Evolutionary conservation across 495 filamentous ascomycete species (phyloP), one percentile per base, ranked within the genome.

Genomic region (Astrocystis sublimbata): DNA sequence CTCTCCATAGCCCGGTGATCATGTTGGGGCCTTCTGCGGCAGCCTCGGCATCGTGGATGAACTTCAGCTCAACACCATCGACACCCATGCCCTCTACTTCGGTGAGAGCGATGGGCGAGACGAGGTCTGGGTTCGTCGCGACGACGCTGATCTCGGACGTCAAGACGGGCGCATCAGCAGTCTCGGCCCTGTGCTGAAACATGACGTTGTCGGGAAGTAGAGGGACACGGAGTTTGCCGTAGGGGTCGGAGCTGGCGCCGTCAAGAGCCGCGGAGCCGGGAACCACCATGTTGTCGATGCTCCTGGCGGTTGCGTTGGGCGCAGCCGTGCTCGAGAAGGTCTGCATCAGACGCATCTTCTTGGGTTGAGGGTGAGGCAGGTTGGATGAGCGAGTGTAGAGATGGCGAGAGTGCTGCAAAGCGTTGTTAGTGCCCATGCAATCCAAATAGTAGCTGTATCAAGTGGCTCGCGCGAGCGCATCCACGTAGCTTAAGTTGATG

Each of bases 1-100:
- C 79, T 65, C 70, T 77, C 70, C 79, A 81, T 35, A 81, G 40
- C 68, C 76, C 75, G 56, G 67, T 68, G 10, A 80, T 61, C 78
- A 81, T 79, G 17, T 73, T 73, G 30, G 56, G 69, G 26, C 68
- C 67, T 60, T 71, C 64, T 42, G 69, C 71, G 13, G 63, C 33
- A 5, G 59, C 10, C 58, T 60, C 50, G 15, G 68, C 51, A 2
- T 74, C 72, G 46, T 78, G 74, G 52, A 69, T 76, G 51, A 81
- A 81, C 65, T 71, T 72, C 7, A 82, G 64, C 68, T 80, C 77
- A n/a, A 80, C 74, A 13, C 78, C 78, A 49, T 81, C 79, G n/a
- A 78, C 60, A 10, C 73, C 72, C 68, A 78, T 78, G 23, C 78
- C 77, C 58, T 81, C 76, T 1, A 78, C 70, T 63, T 80, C 76